Evolutionary conservation across 768 basidiomycete species (phyloP), one percentile per base, ranked within the genome.

Genomic region (Leccinum imitatum): DNA sequence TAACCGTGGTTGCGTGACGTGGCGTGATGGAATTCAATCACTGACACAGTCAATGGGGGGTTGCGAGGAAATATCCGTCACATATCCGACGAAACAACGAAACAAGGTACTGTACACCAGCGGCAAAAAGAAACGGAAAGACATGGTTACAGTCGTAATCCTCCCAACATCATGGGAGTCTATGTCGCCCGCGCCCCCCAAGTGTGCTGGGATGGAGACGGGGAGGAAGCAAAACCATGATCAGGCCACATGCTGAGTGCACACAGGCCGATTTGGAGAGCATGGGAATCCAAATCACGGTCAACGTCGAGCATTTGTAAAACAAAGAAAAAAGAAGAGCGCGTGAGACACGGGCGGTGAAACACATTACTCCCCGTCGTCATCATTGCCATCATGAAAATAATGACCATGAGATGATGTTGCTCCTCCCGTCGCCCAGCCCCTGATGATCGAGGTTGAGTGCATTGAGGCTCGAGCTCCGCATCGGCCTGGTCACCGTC

Each of bases 381-480:
- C 41, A n/a, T 41, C 41, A 41, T n/a, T 41, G 6, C n/a, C 23
- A 30, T 65, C 51, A 65, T 5, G 25, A 44, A 21, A 66, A 62
- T 30, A 57, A 31, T 3, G 64, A 87, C 90, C 90, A 91, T 37
- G 87, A 89, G 35, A 87, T 69, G 51, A 87, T 65, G 25, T 84
- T 77, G 10, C 84, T 76, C 55, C 88, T 75, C 3, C 78, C 70
- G 0, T 54, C n/a, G 1, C 23, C 14, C 4, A 52, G 41, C 3
- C 21, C 17, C 6, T 69, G 76, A 33, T 82, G 41, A 15, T 23
- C 81, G 62, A 83, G 63, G 63, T 84, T 76, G 47, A 89, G 80
- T 8, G 82, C 85, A 6, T 70, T 59, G 13, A 68, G 56, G 61
- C 86, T 88, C 47, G 77, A 71, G 53, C 77, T 83, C 31, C 91